Conservation (phyloP, 2,329 filamentous ascomycete species). For the Cladosporium phlei region DNA sequence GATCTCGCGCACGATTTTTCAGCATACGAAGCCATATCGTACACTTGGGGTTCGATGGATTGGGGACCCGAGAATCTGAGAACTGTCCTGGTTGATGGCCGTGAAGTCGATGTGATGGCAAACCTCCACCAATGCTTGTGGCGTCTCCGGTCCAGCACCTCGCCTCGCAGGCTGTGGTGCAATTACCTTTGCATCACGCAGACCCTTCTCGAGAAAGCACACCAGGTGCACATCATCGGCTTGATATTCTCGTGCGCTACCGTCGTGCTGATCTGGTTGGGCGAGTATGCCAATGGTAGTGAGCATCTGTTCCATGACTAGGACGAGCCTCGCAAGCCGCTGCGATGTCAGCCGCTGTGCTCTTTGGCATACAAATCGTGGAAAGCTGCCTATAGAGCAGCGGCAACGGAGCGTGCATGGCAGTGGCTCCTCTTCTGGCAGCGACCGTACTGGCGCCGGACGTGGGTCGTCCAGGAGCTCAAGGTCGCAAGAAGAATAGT, state of each 20-base stretch:
- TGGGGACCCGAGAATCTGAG: background rate
- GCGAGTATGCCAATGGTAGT: background rate
- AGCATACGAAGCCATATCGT: background rate
- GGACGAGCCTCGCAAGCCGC: background rate
- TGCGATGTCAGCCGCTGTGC: no score
- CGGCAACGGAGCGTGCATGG: background rate
- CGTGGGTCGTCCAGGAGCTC: background rate
- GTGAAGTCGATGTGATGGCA: background rate
- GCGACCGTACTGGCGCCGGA: background rate
- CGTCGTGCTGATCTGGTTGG: background rate
- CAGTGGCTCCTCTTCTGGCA: background rate
- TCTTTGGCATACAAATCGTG: background rate
- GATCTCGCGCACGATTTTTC: background rate
- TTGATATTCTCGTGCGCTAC: conserved; percentile 27
- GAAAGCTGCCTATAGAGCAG: background rate
- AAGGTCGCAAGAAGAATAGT: background rate
- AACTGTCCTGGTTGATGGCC: background rate
- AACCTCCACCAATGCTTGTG: background rate
- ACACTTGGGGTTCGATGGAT: background rate
- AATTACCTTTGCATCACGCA: conserved; percentile 36
- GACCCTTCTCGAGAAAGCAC: conserved; percentile 28
- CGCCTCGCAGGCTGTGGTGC: conserved; percentile 29
- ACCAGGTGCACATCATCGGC: conserved; percentile 36
- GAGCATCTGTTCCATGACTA: background rate
- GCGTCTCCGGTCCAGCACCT: background rate